phyloP scores from a whole-genome alignment of 257 asterid genomes.

The Solanum megistacrolobum region DNA sequence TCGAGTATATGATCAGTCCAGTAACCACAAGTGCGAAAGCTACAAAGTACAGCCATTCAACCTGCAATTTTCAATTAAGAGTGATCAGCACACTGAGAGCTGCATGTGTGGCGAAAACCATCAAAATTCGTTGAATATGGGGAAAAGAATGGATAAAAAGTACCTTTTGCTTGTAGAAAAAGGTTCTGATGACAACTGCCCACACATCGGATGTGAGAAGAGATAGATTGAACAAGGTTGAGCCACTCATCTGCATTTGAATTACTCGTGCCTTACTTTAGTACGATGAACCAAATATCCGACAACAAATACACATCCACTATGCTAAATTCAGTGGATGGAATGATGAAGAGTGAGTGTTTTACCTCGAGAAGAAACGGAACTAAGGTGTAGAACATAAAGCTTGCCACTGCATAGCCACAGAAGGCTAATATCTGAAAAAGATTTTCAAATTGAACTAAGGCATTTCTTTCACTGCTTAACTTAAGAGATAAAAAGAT shows the following conservation, averaged over 20 bases:
- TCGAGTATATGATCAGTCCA: slow-evolving; percentile 53
- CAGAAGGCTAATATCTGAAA: slow-evolving; percentile 37
- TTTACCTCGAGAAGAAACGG: slow-evolving; percentile 44
- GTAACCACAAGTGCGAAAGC: slow-evolving; percentile 45
- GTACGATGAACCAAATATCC: not conserved
- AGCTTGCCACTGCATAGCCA: slow-evolving; percentile 38
- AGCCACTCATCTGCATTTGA: slow-evolving; percentile 51
- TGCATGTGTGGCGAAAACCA: not conserved
- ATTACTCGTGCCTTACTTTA: not conserved
- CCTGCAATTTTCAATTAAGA: slow-evolving; percentile 26
- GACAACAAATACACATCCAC: not conserved
- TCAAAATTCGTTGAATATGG: not conserved
- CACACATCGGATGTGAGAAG: slow-evolving; percentile 77
- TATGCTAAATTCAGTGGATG: not conserved
- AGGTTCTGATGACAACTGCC: slow-evolving; percentile 57
- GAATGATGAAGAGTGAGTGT: not conserved
- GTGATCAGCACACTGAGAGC: not conserved
- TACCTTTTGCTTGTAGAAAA: slow-evolving; percentile 69
- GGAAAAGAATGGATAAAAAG: not conserved
- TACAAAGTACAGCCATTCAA: slow-evolving; percentile 57
- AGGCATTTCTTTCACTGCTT: not conserved
- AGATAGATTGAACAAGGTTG: slow-evolving; percentile 71
- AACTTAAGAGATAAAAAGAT: not conserved
- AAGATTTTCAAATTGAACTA: not conserved
- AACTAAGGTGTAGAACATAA: slow-evolving; percentile 39